Evolutionary conservation across 768 basidiomycete genomes (phyloP).

Genomic region (Boletus subparvulus): DNA sequence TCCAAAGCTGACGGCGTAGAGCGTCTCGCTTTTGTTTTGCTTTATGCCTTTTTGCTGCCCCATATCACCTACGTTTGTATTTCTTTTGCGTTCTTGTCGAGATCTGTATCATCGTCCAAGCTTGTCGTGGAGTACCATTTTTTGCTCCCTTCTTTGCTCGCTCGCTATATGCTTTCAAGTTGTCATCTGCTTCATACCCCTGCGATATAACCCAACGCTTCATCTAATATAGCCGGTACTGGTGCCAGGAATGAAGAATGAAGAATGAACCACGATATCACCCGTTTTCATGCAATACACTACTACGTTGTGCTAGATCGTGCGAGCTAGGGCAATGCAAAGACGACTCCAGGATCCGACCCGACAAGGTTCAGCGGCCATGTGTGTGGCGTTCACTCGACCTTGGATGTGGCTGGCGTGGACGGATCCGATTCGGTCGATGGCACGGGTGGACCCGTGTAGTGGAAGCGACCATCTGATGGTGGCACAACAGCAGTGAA

Average conservation of each 20-base stretch:
- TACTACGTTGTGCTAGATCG: neutral
- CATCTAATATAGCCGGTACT: conserved; percentile 1
- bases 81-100: neutral
- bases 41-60: neutral
- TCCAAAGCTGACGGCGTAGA: conserved; percentile 63
- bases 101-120: conserved; percentile 9
- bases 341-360: neutral
- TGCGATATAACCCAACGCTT: conserved; percentile 12
- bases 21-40: conserved; percentile 11
- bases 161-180: neutral
- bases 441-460: conserved; percentile 43
- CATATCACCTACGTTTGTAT: neutral
- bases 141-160: too few relatives aligned
- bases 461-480: conserved; percentile 44
- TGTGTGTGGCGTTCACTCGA: conserved; percentile 1
- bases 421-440: conserved; percentile 7
- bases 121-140: neutral
- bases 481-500: neutral
- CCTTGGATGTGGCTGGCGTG: neutral
- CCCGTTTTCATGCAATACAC: neutral
- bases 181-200: neutral
- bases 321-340: too few relatives aligned
- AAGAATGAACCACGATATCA: neutral
- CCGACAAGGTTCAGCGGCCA: neutral
- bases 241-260: too few relatives aligned